A percentile compares a stretch with the other conserved stretches of the same genome.
These are phyloP conservation scores for Fusarium brachygibbosum DNA, from an alignment of 2,329 filamentous ascomycete species.

Conservation along the genomic window DNA sequence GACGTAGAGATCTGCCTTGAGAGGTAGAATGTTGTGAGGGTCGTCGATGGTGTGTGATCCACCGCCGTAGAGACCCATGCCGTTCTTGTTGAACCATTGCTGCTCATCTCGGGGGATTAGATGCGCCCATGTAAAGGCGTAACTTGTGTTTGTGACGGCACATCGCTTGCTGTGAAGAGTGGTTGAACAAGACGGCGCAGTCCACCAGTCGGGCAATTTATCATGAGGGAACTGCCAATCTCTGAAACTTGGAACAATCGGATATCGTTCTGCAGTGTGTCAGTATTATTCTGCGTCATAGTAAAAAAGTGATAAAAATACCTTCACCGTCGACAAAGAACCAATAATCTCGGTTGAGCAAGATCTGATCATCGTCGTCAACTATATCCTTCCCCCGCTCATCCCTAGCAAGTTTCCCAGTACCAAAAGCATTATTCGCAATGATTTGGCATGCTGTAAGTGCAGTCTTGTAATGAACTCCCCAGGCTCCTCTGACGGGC, in stretches of 20 bases:
- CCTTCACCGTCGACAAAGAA: constrained; percentile 38
- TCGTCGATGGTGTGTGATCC: constrained; percentile 38
- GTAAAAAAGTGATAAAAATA: neutral
- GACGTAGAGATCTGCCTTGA: constrained; percentile 39
- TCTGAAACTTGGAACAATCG: constrained; percentile 34
- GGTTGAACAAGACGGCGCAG: neutral
- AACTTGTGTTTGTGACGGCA: constrained; percentile 39
- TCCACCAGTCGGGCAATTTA: constrained; percentile 34
- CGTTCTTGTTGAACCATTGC: constrained; percentile 40
- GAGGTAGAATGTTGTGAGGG: constrained; percentile 33
- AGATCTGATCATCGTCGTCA: neutral
- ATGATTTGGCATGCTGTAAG: constrained; percentile 37
- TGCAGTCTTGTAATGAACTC: constrained; percentile 34
- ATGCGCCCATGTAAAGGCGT: constrained; percentile 40
- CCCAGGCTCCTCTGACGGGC: neutral
- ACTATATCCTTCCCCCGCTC: constrained; percentile 27
- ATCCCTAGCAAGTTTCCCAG: constrained; percentile 18
- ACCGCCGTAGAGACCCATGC: constrained; percentile 38
- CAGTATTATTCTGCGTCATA: neutral
- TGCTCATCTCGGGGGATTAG: constrained; percentile 36
- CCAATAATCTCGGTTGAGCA: constrained; percentile 38
- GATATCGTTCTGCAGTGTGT: constrained; percentile 28
- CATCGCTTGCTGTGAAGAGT: constrained; percentile 22
- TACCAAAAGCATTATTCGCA: constrained; percentile 37
- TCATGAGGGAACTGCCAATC: constrained; percentile 44